Percentiles rank a stretch among this genome's conserved stretches.
Conservation (phyloP, 352 stramenopile genomes). For the Globisporangium carolinianum region DNA sequence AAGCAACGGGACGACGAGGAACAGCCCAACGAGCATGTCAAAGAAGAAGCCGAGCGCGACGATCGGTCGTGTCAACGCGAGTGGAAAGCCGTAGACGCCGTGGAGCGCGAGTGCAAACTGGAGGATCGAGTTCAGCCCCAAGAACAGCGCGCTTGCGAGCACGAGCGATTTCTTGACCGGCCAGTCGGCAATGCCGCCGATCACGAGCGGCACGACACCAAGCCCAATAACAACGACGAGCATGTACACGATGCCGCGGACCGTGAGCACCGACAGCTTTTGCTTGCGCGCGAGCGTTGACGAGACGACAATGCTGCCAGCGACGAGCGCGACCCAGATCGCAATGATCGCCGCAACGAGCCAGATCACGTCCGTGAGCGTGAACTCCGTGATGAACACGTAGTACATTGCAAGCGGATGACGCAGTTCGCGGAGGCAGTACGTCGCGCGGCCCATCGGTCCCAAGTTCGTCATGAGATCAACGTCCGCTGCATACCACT, state of each 20-base stretch:
- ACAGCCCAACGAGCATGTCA: constrained; percentile 77
- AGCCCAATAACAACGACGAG: constrained; percentile 54
- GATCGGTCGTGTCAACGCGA: constrained; percentile 65
- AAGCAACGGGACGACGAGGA: constrained; percentile 70
- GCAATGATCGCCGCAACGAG: constrained; percentile 42
- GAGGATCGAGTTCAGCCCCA: constrained; percentile 65
- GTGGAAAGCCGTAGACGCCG: constrained; percentile 46
- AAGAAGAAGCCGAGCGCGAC: constrained; percentile 78
- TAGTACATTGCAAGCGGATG: constrained; percentile 80
- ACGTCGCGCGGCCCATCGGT: constrained; percentile 63
- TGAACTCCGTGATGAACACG: constrained; percentile 71
- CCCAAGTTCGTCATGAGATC: constrained; percentile 66
- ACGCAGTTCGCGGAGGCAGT: constrained; percentile 70
- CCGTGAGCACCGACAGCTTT: constrained; percentile 43
- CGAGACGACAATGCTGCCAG: constrained; percentile 39
- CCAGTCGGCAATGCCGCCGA: constrained; percentile 54
- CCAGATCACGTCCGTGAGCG: constrained; percentile 30
- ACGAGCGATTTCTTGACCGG: constrained; percentile 57
- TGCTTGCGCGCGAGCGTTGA: constrained; percentile 46
- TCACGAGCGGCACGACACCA: constrained; percentile 39
- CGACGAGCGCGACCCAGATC: constrained; percentile 46
- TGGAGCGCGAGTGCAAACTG: constrained; percentile 71
- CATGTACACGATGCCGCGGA: constrained; percentile 75
- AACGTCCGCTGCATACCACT: constrained; percentile 67
- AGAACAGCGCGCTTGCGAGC: constrained; percentile 55